A percentile compares a stretch with the other conserved stretches of the same genome.
phyloP scores from a whole-genome alignment of 257 asterid genomes.

The Lantana camara region DNA sequence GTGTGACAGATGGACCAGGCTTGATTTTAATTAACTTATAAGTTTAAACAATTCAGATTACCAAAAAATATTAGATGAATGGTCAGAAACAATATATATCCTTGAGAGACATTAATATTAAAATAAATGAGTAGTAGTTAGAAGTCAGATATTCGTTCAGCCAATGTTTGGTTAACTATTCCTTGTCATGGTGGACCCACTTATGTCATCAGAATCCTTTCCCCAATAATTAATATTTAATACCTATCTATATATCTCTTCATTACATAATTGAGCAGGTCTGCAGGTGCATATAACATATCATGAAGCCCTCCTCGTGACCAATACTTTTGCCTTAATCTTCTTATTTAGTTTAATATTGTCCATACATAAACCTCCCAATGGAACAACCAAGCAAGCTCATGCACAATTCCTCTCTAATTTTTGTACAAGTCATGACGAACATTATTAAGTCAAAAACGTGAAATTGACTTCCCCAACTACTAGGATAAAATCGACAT shows the following conservation, averaged over 20 bases:
- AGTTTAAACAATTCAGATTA: background rate
- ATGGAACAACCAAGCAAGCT: too few species aligned
- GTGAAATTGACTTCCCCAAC: too few species aligned
- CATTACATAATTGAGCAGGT: background rate
- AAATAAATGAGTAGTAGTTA: slow-evolving; percentile 27
- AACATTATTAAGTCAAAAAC: too few species aligned
- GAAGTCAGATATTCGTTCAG: slow-evolving; percentile 30
- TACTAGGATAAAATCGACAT: too few species aligned
- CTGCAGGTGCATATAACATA: background rate
- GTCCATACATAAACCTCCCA: too few species aligned
- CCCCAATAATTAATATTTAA: background rate
- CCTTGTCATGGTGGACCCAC: background rate
- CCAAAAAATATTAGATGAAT: background rate
- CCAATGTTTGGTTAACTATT: slow-evolving; percentile 22
- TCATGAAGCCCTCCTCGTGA: background rate
- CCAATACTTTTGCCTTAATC: too few species aligned
- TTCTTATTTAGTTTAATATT: too few species aligned
- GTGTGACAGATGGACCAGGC: too few species aligned
- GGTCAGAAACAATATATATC: background rate
- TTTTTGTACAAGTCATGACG: too few species aligned
- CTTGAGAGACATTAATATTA: background rate
- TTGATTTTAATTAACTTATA: background rate
- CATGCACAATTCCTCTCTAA: too few species aligned
- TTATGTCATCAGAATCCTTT: background rate
- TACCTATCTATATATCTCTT: background rate